These are phyloP conservation scores for Bjerkandera adusta DNA, from an alignment of 1,284 basidiomycete genomes.

Conservation along the genomic window DNA sequence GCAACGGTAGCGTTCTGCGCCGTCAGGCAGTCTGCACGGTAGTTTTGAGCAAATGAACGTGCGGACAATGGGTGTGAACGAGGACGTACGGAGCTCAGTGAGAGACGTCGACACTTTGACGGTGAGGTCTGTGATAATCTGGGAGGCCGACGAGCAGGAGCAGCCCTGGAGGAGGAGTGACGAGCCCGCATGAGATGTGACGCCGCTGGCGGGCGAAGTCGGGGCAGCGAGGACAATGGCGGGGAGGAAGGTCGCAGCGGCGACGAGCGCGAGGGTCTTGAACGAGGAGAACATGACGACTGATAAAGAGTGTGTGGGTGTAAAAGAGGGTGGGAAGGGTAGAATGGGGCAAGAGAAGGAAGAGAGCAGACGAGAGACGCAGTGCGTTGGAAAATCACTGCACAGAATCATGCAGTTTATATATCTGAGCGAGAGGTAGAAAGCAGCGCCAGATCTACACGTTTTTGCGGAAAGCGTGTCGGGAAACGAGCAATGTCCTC, in stretches of 20 bases:
- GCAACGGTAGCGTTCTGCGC: slow-evolving; percentile 30
- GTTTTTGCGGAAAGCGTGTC: no score
- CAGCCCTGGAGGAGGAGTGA: slow-evolving; percentile 19
- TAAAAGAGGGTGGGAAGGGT: slow-evolving; percentile 7
- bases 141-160: slow-evolving; percentile 20
- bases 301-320: slow-evolving; percentile 38
- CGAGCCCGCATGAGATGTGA: slow-evolving; percentile 10
- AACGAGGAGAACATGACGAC: slow-evolving; percentile 47
- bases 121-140: slow-evolving; percentile 23
- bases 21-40: slow-evolving; percentile 27
- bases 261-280: slow-evolving; percentile 34
- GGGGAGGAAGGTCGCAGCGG: slow-evolving; percentile 34
- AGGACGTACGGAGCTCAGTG: slow-evolving; percentile 31
- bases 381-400: no score
- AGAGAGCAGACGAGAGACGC: background rate
- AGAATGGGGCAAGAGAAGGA: no score
- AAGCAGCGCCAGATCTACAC: no score
- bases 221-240: slow-evolving; percentile 22
- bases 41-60: slow-evolving; percentile 7
- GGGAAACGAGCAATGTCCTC: no score
- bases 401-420: no score
- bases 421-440: no score
- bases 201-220: slow-evolving; percentile 4
- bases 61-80: background rate
- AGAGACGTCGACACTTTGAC: slow-evolving; percentile 23